Base-by-base conservation (phyloP, 805 yeast species). In the Yamadazyma insecticola region DNA sequence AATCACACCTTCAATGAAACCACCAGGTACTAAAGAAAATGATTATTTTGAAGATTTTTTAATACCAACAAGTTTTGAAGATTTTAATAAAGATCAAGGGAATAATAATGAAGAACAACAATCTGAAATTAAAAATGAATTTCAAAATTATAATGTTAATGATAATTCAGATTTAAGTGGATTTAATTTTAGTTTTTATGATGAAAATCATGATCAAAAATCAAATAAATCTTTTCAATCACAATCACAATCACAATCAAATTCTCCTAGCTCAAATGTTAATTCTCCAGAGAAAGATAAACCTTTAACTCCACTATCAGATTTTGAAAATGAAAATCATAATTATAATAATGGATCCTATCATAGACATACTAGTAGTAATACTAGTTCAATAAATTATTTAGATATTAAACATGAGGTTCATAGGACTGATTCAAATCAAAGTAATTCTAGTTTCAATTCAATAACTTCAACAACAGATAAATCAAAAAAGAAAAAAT, bases 1-100 rank as follows among this genome's bases (percentile, higher is more conserved):
- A 26, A 36, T 57, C 10, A 59, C 65, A 3, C 65, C 63, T 3
- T 41, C 48, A 5, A 53, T 57, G 57, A 51, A 51, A 22, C 62
- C 63, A 0, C 64, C 65, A 2, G 53, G 50, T 6, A 36, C 42
- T 2, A 30, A 36, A 14, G 29, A 34, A 9, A 18, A 36, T 20
- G 45, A 41, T 5, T 41, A 41, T 25, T 41, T 41, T 17, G 45
- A 38, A 13, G 43, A 31, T 8, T 26, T 33, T 16, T 27, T 33
- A 7, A 26, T 35, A 20, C 39, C 41, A 4, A 19, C 38, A 15
- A 30, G 33, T 29, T 33, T 39, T 18, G 44, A 41, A 6, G 24
- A 30, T 7, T 10, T 18, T 7, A 7, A 18, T 7, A 7, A 18
- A 18, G 9, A 7, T 18, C 21, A 7, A 18, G 10, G 10, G 7